Evolutionary conservation across 805 yeast genomes (phyloP), one percentile per base, ranked within the genome.

Genomic region (Candida nonsorbophila): DNA sequence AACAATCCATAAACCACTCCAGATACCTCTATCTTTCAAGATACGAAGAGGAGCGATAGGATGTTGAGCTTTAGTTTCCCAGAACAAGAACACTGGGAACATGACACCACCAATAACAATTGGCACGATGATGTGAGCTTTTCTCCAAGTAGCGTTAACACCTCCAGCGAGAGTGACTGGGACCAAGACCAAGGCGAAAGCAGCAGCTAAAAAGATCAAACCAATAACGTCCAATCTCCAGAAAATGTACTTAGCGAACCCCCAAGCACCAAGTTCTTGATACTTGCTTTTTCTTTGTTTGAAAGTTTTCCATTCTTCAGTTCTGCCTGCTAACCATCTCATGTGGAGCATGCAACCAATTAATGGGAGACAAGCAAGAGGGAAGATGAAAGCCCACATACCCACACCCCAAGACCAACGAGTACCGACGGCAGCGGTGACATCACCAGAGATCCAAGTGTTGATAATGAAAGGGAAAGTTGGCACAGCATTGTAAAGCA

Each of bases 101-200:
- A 77, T 49, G 14, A 66, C 70, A 40, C 73, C 64, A 3, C 92
- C 92, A 31, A 83, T 45, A 14, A 79, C 83, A 27, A 82, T 54
- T 2, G 87, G 85, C 4, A 68, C 90, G 38, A 84, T 74, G 39
- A 79, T 64, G 27, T 71, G 60, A 13, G 75, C 84, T 34, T 63
- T 56, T 30, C 58, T 46, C 92, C 92, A 83, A 31, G 66, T 60
- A 2, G 58, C 39, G 1, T 44, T 24, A 22, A 56, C 48, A 38
- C 87, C 87, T 40, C 85, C 88, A 8, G 88, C 88, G 14, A 83
- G 53, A 7, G 90, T 81, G 40, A 84, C 64, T 11, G 92, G 90
- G 14, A 74, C 77, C 34, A 83, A 61, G 25, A 83, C 62, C 39
- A 79, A 69, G 25, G 83, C 86, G 14, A 83, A 57, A 2, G 68